phyloP scores from a whole-genome alignment of 306 rosid genomes.

The Erythrophleum fordii region DNA sequence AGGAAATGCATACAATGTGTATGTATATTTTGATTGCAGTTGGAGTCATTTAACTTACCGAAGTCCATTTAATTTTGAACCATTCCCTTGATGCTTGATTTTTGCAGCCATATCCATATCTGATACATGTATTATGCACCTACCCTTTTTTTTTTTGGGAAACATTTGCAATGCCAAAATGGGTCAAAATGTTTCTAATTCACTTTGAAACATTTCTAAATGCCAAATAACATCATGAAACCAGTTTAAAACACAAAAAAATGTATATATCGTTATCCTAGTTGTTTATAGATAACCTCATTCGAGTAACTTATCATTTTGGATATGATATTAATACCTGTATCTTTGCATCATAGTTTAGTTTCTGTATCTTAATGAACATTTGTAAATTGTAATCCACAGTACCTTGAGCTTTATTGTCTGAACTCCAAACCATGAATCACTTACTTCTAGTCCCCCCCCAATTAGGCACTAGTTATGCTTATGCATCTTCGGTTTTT shows the following conservation, averaged over 20 bases:
- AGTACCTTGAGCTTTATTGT: background rate
- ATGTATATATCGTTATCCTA: background rate
- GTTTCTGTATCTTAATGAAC: background rate
- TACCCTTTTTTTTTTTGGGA: background rate
- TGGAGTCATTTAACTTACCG: slow-evolving; percentile 10
- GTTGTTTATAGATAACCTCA: background rate
- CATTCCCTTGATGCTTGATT: background rate
- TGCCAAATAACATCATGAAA: background rate
- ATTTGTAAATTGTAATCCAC: background rate
- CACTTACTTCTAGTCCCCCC: no score
- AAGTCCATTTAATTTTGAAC: background rate
- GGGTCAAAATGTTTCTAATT: background rate
- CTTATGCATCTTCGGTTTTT: background rate
- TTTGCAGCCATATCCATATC: background rate
- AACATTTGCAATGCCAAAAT: background rate
- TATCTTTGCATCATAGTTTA: background rate
- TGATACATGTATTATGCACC: background rate
- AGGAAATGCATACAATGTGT: slow-evolving; percentile 1
- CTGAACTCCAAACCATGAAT: background rate
- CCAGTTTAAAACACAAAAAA: background rate
- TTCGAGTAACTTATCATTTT: background rate
- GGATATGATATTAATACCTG: background rate
- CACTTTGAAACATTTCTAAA: background rate
- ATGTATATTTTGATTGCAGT: background rate
- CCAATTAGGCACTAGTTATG: no score